Evolutionary conservation across 495 filamentous ascomycete genomes (phyloP), one percentile per base, ranked within the genome.

Genomic region (Penicillium argentinense): DNA sequence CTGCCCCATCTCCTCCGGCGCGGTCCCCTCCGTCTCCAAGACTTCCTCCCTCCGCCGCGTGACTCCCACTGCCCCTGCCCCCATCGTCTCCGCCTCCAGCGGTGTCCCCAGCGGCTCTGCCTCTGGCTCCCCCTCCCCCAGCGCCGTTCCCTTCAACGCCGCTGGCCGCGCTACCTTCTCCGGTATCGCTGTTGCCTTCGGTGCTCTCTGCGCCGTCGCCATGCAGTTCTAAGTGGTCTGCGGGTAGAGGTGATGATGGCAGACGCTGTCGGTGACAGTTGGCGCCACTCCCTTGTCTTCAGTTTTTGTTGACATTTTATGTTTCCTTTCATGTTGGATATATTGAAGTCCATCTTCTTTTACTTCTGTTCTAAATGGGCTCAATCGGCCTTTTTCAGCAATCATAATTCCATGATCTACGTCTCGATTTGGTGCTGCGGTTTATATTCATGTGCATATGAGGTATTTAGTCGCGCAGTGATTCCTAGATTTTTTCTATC

Each of bases 111-210:
- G 38, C 27, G 39, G 24, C 24, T 13, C 16, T 4, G 22, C 46
- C 22, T 26, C 36, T 14, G 11, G 32, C 42, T 37, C 37, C 42
- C 45, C 52, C 30, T 23, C 36, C 9, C 12, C 51, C 34, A 47
- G 17, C n/a, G 46, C 56, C 6, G 32, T 43, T 45, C 29, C 48
- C 7, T 63, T 49, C 51, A 63, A 62, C 53, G 62, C 59, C 3
- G 62, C 62, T 25, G 59, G 59, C 36, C 62, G 56, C 23, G 40
- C 60, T 34, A 57, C 57, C 25, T 38, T 65, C 23, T 65, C 62
- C 39, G 56, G 53, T 17, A 18, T 56, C n/a, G 56, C 53, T 5
- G 51, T 56, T 5, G 48, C 49, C 26, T 47, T 65, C 24, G 62
- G 59, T 37, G 56, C 56, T 33, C 16, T 63, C 24, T 44, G 34